Evolutionary conservation across 1,139 yeast genomes (phyloP).

Genomic region (Debaryomycetaceae sp.): DNA sequence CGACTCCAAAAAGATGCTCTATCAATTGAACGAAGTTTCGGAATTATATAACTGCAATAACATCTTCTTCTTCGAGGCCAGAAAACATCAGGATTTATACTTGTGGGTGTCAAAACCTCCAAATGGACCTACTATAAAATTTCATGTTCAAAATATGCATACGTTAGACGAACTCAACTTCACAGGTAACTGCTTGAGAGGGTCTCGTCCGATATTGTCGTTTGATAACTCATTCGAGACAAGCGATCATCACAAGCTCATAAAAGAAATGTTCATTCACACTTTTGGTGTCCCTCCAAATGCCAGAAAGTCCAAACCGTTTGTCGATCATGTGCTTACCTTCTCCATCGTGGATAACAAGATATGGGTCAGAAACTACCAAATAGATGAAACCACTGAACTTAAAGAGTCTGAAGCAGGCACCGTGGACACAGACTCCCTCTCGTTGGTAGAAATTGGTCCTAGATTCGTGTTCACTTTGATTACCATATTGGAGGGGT

Average conservation of each 20-base stretch:
- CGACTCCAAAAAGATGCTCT: conserved; percentile 86
- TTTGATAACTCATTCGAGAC: conserved; percentile 72
- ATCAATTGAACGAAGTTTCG: conserved; percentile 90
- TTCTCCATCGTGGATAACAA: conserved; percentile 90
- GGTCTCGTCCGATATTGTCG: conserved; percentile 92
- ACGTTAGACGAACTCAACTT: conserved; percentile 94
- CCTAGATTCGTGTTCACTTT: conserved; percentile 94
- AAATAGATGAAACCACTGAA: conserved; percentile 72
- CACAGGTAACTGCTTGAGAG: conserved; percentile 93
- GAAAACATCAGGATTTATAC: conserved; percentile 94
- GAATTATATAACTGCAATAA: conserved; percentile 97
- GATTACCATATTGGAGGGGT: conserved; percentile 90
- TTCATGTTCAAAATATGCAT: conserved; percentile 91
- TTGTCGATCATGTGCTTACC: conserved; percentile 91
- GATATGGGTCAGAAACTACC: conserved; percentile 94
- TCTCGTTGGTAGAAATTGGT: conserved; percentile 89
- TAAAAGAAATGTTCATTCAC: conserved; percentile 83
- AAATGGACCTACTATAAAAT: conserved; percentile 94
- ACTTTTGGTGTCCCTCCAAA: conserved; percentile 95
- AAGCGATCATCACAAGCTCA: conserved; percentile 60
- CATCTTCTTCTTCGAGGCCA: conserved; percentile 88
- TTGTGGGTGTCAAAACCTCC: conserved; percentile 96
- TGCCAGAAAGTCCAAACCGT: conserved; percentile 93
- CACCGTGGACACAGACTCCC: conserved; percentile 42
- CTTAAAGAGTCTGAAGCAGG: conserved; percentile 45